A percentile compares a stretch with the other conserved stretches of the same genome.
Evolutionary conservation across 108 stramenopile species (phyloP).

Genomic region (Skeletonema menzelii): DNA sequence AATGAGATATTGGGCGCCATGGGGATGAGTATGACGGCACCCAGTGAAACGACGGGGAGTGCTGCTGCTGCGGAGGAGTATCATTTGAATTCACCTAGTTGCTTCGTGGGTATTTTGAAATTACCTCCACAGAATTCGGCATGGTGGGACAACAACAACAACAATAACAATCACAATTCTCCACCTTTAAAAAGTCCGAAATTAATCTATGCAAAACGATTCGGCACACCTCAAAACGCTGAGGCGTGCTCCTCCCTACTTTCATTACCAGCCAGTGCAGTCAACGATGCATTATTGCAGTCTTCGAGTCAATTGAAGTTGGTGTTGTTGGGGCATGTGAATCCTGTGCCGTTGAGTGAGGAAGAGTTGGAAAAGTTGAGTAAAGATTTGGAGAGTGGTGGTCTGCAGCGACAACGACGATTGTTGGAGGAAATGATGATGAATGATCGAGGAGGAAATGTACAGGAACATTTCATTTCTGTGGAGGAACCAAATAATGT

Average conservation of each 20-base stretch:
- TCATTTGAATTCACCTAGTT: conserved; percentile 31
- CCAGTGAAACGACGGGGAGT: background rate
- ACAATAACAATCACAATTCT: background rate
- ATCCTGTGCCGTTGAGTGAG: conserved; percentile 29
- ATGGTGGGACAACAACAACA: conserved; percentile 1
- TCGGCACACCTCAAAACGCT: conserved; percentile 35
- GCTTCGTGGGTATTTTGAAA: conserved; percentile 41
- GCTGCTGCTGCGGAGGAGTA: background rate
- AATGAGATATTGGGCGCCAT: background rate
- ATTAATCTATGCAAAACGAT: conserved; percentile 4
- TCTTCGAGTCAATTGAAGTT: conserved; percentile 25
- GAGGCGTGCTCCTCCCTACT: conserved; percentile 32
- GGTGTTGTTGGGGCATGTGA: conserved; percentile 39
- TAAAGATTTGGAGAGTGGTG: background rate
- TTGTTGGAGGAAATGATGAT: background rate
- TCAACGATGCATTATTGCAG: conserved; percentile 29
- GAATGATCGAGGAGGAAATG: background rate
- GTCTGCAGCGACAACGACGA: background rate
- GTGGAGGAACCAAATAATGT: background rate
- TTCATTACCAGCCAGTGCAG: conserved; percentile 2
- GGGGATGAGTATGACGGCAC: background rate
- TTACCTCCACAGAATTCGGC: background rate
- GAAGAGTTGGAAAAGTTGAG: conserved; percentile 6
- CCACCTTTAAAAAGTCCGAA: no score
- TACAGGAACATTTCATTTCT: background rate